Evolutionary conservation across 805 yeast genomes (phyloP).

Genomic region (Hanseniaspora nectarophila): DNA sequence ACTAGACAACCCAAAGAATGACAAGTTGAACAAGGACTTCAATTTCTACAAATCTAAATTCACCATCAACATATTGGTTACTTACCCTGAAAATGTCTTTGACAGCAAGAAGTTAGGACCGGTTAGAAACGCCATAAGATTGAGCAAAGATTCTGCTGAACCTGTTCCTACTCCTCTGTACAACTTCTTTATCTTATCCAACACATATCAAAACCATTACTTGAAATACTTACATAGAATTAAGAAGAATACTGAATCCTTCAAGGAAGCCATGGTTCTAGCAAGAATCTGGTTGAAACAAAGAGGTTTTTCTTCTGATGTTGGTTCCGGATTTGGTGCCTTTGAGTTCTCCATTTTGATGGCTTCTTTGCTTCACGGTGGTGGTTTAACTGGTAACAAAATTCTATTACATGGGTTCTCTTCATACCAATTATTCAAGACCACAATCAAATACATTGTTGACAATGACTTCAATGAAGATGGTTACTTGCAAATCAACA

Average conservation of each 20-base stretch:
- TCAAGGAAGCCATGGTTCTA: slow-evolving; percentile 73
- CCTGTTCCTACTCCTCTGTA: slow-evolving; percentile 68
- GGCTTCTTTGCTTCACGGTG: slow-evolving; percentile 75
- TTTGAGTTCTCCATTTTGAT: slow-evolving; percentile 76
- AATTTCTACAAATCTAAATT: slow-evolving; percentile 62
- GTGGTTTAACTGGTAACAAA: slow-evolving; percentile 62
- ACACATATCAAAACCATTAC: slow-evolving; percentile 55
- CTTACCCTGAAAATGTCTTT: slow-evolving; percentile 59
- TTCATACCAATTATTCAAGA: slow-evolving; percentile 85
- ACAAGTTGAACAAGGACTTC: slow-evolving; percentile 26
- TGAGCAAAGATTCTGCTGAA: slow-evolving; percentile 33
- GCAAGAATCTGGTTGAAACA: slow-evolving; percentile 87
- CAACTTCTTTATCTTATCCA: slow-evolving; percentile 66
- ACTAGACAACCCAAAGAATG: slow-evolving; percentile 22
- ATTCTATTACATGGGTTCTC: slow-evolving; percentile 79
- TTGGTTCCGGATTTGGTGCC: slow-evolving; percentile 66
- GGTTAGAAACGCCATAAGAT: slow-evolving; percentile 69
- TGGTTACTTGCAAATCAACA: slow-evolving; percentile 60
- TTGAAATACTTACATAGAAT: slow-evolving; percentile 65
- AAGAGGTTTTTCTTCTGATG: slow-evolving; percentile 55
- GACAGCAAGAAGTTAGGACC: slow-evolving; percentile 67
- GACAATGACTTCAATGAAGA: slow-evolving; percentile 53
- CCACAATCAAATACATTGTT: slow-evolving; percentile 70
- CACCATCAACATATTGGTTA: slow-evolving; percentile 58
- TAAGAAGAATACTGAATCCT: slow-evolving; percentile 65